These are phyloP conservation scores for Mycosphaerella arachidis DNA, from an alignment of 2,329 filamentous ascomycete genomes.

Conservation along the genomic window DNA sequence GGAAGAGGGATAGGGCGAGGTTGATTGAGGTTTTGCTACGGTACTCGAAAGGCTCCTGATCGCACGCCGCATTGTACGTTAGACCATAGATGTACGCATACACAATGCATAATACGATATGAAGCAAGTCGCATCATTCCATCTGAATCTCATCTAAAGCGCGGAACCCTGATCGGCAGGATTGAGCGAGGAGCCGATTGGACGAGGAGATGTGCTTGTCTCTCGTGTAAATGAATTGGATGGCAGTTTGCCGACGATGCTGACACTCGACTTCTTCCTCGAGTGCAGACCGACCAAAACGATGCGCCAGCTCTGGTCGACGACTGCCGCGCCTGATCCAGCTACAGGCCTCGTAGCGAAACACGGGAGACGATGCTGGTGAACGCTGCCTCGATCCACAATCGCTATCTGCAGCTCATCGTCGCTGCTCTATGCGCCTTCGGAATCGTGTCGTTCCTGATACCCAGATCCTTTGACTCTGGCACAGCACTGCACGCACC, in stretches of 20 bases:
- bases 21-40: conserved; percentile 26
- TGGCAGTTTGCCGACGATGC: neutral
- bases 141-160: neutral
- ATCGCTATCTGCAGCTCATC: conserved; percentile 29
- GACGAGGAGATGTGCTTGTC: neutral
- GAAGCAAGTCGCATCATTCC: neutral
- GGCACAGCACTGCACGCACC: conserved; percentile 18
- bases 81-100: neutral
- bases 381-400: conserved; percentile 29
- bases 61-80: neutral
- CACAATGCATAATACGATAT: neutral
- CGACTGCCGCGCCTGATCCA: neutral
- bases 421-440: conserved; percentile 24
- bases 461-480: conserved; percentile 18
- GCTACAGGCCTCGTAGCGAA: neutral
- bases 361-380: conserved; percentile 19
- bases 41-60: conserved; percentile 17
- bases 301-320: neutral
- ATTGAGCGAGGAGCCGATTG: neutral
- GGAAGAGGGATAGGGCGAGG: conserved; percentile 20
- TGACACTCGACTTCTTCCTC: neutral
- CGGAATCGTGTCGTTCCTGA: conserved; percentile 21
- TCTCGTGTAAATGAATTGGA: neutral
- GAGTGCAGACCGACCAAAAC: neutral
- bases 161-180: neutral